Percentiles rank a stretch among this genome's conserved stretches.
Conservation (phyloP, 148 eudicot genomes). For the Camellia granthamiana region DNA sequence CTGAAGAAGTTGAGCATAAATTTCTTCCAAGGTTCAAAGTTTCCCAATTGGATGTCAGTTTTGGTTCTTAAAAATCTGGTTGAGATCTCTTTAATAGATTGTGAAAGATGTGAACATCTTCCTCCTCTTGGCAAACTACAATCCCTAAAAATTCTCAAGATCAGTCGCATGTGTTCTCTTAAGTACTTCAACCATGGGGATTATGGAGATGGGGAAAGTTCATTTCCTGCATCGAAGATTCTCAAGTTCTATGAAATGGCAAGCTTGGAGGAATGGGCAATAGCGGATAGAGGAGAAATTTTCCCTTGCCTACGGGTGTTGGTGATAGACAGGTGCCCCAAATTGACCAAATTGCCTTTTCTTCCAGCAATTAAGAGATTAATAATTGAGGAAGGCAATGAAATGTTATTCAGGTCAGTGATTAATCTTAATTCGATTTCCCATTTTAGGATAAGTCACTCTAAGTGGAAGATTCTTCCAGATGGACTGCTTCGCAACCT, state of each 20-base stretch:
- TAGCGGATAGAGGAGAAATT: neutral
- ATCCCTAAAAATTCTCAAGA: neutral
- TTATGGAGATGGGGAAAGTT: neutral
- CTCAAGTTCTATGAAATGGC: neutral
- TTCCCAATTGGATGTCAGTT: neutral
- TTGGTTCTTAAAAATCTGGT: neutral
- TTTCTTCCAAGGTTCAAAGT: neutral
- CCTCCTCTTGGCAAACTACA: neutral
- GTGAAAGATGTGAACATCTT: neutral
- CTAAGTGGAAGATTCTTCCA: no score
- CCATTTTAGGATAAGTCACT: no score
- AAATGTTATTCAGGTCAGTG: no score
- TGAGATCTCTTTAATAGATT: neutral
- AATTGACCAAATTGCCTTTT: neutral
- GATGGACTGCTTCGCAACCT: no score
- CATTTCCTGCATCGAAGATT: neutral
- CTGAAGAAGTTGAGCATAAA: neutral
- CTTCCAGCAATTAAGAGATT: neutral
- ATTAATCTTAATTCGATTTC: no score
- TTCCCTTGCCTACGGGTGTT: neutral
- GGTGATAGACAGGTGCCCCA: neutral
- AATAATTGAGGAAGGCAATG: neutral
- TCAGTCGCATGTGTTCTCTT: neutral
- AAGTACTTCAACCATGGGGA: neutral
- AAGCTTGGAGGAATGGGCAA: neutral